Conservation (phyloP, 768 basidiomycete genomes). For the Cyclocybe aegerita region DNA sequence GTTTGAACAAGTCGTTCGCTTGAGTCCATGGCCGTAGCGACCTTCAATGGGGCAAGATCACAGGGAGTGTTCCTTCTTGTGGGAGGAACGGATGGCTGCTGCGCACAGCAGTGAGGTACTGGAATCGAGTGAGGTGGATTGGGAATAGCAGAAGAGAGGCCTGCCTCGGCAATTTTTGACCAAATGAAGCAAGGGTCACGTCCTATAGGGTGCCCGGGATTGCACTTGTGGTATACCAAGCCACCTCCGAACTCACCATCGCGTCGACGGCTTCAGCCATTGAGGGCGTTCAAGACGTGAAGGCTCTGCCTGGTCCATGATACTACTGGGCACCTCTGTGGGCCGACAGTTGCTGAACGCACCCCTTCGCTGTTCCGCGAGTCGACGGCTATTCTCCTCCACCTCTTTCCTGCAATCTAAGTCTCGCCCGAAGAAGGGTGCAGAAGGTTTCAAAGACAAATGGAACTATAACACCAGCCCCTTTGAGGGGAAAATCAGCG, state of each 20-base stretch:
- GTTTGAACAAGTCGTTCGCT: conserved; percentile 58
- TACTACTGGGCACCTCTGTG: conserved; percentile 30
- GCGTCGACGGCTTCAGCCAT: background rate
- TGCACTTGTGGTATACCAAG: no score
- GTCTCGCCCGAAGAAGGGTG: conserved; percentile 6
- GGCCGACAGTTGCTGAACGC: conserved; percentile 30
- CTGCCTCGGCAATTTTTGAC: no score
- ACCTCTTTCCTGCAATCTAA: conserved; percentile 11
- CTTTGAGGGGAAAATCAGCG: conserved; percentile 51
- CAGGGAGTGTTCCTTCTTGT: no score
- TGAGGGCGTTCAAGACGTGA: conserved; percentile 4
- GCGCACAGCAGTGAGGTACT: no score
- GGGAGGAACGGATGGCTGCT: no score
- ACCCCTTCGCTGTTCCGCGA: conserved; percentile 10
- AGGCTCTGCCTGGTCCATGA: conserved; percentile 32
- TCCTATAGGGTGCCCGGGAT: no score
- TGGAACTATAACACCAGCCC: conserved; percentile 78
- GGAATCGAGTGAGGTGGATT: no score
- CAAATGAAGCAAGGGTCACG: no score
- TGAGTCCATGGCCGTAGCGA: conserved; percentile 29
- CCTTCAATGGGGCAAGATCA: background rate
- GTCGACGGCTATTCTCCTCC: conserved; percentile 23
- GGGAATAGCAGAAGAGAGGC: no score
- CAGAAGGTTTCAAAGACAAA: conserved; percentile 47
- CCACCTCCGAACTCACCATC: background rate